Evolutionary conservation across 805 yeast species (phyloP).

Genomic region (Scheffersomyces amazonensis): DNA sequence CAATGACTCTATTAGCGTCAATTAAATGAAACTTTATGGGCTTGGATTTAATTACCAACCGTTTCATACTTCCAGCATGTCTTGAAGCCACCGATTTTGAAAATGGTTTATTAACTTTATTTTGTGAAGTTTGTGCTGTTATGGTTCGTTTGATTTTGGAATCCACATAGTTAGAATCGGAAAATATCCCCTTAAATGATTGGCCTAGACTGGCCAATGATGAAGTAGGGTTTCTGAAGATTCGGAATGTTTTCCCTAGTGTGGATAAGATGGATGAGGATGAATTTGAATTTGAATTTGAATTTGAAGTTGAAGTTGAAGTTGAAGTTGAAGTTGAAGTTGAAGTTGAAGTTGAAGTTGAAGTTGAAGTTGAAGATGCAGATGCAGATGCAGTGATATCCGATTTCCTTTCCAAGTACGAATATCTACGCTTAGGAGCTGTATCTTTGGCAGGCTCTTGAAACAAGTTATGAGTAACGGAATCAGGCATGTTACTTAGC

Average conservation of each 20-base stretch:
- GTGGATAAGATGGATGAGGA: conserved; percentile 14
- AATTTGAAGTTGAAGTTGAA: no score
- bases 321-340: no score
- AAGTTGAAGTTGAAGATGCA: conserved; percentile 6
- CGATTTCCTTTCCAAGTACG: conserved; percentile 11
- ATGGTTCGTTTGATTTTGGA: conserved; percentile 4
- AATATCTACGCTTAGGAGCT: conserved; percentile 14
- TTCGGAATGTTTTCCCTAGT: conserved; percentile 33
- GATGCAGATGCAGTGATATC: not conserved
- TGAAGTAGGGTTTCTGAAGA: conserved; percentile 20
- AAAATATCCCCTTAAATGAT: conserved; percentile 29
- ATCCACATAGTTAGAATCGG: conserved; percentile 20
- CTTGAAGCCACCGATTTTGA: conserved; percentile 9
- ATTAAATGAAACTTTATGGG: conserved; percentile 41
- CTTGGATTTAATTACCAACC: conserved; percentile 36
- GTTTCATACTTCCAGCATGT: conserved; percentile 26
- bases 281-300: conserved; percentile 18
- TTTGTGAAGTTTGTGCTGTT: not conserved
- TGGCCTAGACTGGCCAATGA: conserved; percentile 5
- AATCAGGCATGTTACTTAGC: conserved; percentile 25
- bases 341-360: conserved; percentile 17
- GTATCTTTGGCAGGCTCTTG: conserved; percentile 9
- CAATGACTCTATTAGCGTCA: conserved; percentile 39
- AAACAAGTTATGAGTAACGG: conserved; percentile 28
- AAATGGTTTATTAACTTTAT: conserved; percentile 4